These are phyloP conservation scores for Suillus subaureus DNA, from an alignment of 768 basidiomycete genomes.

Conservation along the genomic window DNA sequence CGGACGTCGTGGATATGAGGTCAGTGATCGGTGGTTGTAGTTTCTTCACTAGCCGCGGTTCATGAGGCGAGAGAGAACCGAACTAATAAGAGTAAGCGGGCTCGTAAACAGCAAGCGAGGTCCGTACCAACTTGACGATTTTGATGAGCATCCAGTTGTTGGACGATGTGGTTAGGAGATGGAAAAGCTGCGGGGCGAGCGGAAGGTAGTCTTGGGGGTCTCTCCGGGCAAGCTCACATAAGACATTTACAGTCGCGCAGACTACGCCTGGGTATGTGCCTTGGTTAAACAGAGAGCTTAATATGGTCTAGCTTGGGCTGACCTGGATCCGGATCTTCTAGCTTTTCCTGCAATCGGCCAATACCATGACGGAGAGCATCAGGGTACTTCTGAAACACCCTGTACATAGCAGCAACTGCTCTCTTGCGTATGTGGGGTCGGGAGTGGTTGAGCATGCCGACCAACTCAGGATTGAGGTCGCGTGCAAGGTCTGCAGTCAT, in stretches of 20 bases:
- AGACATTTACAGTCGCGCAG: constrained; percentile 90
- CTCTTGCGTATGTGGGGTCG: constrained; percentile 87
- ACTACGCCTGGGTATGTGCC: constrained; percentile 67
- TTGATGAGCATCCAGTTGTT: constrained; percentile 99
- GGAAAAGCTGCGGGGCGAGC: constrained; percentile 91
- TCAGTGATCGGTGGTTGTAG: constrained; percentile 92
- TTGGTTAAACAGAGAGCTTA: constrained; percentile 6
- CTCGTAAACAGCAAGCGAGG: neutral
- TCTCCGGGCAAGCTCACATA: constrained; percentile 87
- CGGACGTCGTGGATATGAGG: constrained; percentile 92
- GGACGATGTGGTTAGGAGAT: constrained; percentile 87
- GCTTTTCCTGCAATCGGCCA: constrained; percentile 70
- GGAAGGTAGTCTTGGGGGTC: constrained; percentile 81
- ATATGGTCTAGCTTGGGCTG: constrained; percentile 9
- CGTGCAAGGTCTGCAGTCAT: constrained; percentile 88
- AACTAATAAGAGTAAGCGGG: constrained; percentile 56
- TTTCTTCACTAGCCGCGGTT: constrained; percentile 93
- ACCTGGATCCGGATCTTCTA: constrained; percentile 81
- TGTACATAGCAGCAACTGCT: constrained; percentile 83
- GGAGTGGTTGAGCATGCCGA: constrained; percentile 88
- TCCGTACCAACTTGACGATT: constrained; percentile 87
- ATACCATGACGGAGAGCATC: constrained; percentile 71
- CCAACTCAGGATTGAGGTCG: constrained; percentile 84
- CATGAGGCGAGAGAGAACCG: constrained; percentile 87
- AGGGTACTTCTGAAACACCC: constrained; percentile 79